Evolutionary conservation across 2,329 filamentous ascomycete species (phyloP).

Genomic region (Chaetomiaceae sp.): DNA sequence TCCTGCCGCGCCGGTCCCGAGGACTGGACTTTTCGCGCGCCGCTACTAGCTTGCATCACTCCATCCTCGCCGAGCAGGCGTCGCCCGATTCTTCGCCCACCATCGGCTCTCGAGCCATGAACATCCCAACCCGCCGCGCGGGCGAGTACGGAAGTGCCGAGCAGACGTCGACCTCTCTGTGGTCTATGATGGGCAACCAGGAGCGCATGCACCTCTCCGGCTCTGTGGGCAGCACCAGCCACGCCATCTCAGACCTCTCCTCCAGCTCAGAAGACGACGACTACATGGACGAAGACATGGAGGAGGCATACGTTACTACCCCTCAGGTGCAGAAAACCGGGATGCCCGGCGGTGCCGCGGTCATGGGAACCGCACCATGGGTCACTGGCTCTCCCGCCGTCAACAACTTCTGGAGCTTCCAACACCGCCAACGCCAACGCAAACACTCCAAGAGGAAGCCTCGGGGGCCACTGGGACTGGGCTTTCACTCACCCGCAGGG

Average conservation of each 20-base stretch:
- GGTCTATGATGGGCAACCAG: constrained; percentile 64
- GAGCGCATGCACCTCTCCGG: constrained; percentile 72
- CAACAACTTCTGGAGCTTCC: constrained; percentile 76
- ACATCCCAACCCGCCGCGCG: constrained; percentile 51
- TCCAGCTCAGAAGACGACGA: constrained; percentile 68
- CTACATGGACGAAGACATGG: constrained; percentile 67
- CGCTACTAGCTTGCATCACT: constrained; percentile 92
- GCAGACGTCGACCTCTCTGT: constrained; percentile 66
- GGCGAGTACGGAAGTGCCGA: constrained; percentile 47
- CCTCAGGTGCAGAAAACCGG: constrained; percentile 66
- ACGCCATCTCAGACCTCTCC: constrained; percentile 70
- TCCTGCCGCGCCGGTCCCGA: constrained; percentile 81
- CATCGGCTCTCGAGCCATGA: constrained; percentile 62
- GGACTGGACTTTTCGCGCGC: constrained; percentile 91
- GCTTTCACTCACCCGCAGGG: constrained; percentile 41
- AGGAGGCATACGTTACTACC: constrained; percentile 77
- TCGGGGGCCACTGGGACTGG: constrained; percentile 45
- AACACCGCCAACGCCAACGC: constrained; percentile 69
- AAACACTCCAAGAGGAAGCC: constrained; percentile 55
- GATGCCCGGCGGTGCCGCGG: constrained; percentile 41
- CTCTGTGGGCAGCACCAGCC: constrained; percentile 73
- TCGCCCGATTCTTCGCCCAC: constrained; percentile 89
- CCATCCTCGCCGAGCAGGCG: constrained; percentile 80
- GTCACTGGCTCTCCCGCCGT: constrained; percentile 64
- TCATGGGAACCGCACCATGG: constrained; percentile 59